Percentiles rank a stretch among this genome's conserved stretches.
Evolutionary conservation across 1,284 basidiomycete genomes (phyloP).

Genomic region (Austropuccinia psidii): DNA sequence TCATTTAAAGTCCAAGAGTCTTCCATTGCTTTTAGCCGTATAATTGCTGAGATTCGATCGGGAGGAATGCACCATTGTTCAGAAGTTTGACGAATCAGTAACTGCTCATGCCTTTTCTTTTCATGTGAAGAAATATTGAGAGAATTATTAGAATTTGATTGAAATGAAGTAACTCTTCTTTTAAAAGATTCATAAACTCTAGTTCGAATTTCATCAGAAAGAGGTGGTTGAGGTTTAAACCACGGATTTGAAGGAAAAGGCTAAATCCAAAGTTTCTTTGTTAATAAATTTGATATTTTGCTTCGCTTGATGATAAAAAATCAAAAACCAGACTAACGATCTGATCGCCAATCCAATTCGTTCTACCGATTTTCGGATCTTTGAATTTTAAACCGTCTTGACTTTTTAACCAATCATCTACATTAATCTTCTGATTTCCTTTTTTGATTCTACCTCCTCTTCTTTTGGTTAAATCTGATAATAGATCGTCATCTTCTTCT

Average conservation of each 20-base stretch:
- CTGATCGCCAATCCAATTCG: conserved; percentile 43
- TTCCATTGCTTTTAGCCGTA: conserved; percentile 69
- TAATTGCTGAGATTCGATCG: conserved; percentile 67
- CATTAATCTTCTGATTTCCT: conserved; percentile 21
- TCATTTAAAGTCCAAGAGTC: conserved; percentile 52
- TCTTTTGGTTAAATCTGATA: conserved; percentile 28
- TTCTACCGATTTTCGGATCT: conserved; percentile 38
- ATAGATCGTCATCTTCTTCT: conserved; percentile 31
- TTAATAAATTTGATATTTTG: too few relatives aligned
- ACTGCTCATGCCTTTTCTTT: conserved; percentile 18
- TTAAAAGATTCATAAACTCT: conserved; percentile 50
- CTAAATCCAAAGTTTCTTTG: too few relatives aligned
- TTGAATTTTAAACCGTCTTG: conserved; percentile 39
- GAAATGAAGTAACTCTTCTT: conserved; percentile 1
- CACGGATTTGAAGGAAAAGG: conserved; percentile 73
- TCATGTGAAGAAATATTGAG: conserved; percentile 19
- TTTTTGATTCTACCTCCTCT: conserved; percentile 31
- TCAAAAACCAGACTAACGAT: conserved; percentile 39
- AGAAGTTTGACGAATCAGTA: conserved; percentile 55
- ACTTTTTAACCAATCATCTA: conserved; percentile 19
- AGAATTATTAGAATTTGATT: too few relatives aligned
- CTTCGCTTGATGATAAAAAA: too few relatives aligned
- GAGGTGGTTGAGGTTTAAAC: conserved; percentile 66
- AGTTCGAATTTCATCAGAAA: conserved; percentile 57
- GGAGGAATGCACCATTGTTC: conserved; percentile 61